Evolutionary conservation across 177 flowering plant species (phyloP), one percentile per base, ranked within the genome.

Genomic region (Vitis hybrid): DNA sequence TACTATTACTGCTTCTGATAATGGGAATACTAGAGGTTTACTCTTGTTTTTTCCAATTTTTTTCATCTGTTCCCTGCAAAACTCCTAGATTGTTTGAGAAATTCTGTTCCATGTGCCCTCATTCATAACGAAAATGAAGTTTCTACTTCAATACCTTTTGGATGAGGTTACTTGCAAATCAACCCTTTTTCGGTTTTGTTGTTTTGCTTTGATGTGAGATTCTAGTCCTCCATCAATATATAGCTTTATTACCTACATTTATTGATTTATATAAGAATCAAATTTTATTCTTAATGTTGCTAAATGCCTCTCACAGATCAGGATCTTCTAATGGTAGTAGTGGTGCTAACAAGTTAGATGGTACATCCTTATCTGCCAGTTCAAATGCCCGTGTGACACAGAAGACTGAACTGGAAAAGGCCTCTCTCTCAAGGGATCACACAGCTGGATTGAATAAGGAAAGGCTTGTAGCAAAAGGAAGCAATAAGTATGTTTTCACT

Each of bases 391-490:
- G 88, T 9, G 57, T 75, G 21, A 66, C 72, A 60, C 70, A 71
- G n/a, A 89, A 81, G 78, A 83, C 70, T 75, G 93, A 89, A 62
- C 66, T 69, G 57, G 95, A 89, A 35, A 85, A 78, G 76, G 77
- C 76, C 14, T 63, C 83, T 68, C 79, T 78, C 69, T 59, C 84
- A 11, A 79, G 86, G 77, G 91, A 88, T 62, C 71, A 74, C 3
- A 59, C 76, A 14, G 21, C 78, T 71, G 88, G 88, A 60, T 60
- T 79, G 62, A 84, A 80, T 54, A 88, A 87, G 74, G 94, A 90
- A 76, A 85, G 86, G 73, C 48, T 68, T 57, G 50, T 78, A 11
- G 60, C 82, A 9, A 92, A 86, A 77, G 84, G 79, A 78, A 82
- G 74, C 71, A 81, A 72, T 68, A 90, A 80, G 93, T 92, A 83